These are phyloP conservation scores for Fusarium odoratissimum DNA, from an alignment of 2,329 filamentous ascomycete genomes.

Conservation along the genomic window DNA sequence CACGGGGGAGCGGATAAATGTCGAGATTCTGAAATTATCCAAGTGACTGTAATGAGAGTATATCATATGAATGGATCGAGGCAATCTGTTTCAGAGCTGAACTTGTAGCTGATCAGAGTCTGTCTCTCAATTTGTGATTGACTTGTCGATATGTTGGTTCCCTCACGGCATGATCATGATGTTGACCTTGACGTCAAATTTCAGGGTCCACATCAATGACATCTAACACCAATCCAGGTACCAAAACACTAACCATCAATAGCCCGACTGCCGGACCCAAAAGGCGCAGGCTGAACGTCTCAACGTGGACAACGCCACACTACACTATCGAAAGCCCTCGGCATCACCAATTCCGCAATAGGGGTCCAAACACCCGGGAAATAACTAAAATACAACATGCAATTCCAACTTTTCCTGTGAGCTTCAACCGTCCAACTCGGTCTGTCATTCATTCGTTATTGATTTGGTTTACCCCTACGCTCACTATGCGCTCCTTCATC, in stretches of 20 bases:
- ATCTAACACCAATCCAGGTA: background rate
- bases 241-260: slow-evolving; percentile 13
- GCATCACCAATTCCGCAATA: background rate
- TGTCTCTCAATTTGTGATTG: background rate
- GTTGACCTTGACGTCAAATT: background rate
- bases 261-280: background rate
- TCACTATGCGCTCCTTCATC: slow-evolving; percentile 33
- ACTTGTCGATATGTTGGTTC: background rate
- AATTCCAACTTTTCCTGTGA: background rate
- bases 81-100: rapidly evolving
- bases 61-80: rapidly evolving
- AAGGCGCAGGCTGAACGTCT: slow-evolving; percentile 13
- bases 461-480: background rate
- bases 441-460: slow-evolving; percentile 7
- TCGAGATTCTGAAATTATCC: rapidly evolving
- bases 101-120: rapidly evolving
- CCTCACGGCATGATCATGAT: background rate
- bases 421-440: slow-evolving; percentile 32
- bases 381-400: background rate
- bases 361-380: background rate
- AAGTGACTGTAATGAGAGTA: rapidly evolving
- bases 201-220: background rate
- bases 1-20: background rate
- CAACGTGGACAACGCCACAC: background rate
- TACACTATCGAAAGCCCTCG: slow-evolving; percentile 10